Base-by-base conservation (phyloP, 2,329 filamentous ascomycete species). In the Pyrenochaeta sp. region DNA sequence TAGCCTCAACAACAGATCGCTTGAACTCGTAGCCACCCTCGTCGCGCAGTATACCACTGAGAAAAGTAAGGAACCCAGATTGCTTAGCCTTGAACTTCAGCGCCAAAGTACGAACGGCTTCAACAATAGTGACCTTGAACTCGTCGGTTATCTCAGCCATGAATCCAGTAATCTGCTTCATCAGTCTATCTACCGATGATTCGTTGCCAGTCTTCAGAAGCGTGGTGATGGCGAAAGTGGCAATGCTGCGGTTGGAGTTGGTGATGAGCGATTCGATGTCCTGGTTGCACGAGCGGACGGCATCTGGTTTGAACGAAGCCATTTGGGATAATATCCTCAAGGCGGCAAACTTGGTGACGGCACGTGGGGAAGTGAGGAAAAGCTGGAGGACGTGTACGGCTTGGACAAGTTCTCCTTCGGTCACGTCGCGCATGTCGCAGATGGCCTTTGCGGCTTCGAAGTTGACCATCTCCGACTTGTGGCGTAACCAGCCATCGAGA, bases 41-140 rank as follows among this genome's bases (percentile, higher is more conserved):
- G 61, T 99, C 94, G 19, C 94, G 86, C 38, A 99, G 79, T 45
- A 97, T 96, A n/a, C 92, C 90, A 65, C 93, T 96, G 34, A 99
- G 83, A 84, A 99, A 99, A 36, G 90, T 85, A 38, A 99, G 85
- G 92, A 99, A 97, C 51, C 91, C 92, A 32, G 93, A 93, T 75
- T 99, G 94, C 77, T 99, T 99, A 77, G 84, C 92, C 22, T 94
- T 94, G 77, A 99, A 99, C 76, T 99, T 99, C 60, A 99, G 80
- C 71, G 93, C 97, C 27, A 99, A 78, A 3, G 94, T 97, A 49
- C 94, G 88, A 67, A 99, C 96, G 28, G 94, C 94, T 73, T 99
- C 94, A 29, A 99, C 93, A 64, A 99, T 96, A n/a, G 94, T 99
- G 59, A 99, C 96, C 81, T 97, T 99, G 81, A 99, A 99, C 73